Evolutionary conservation across 2,329 filamentous ascomycete genomes (phyloP).

Genomic region (Chaetomium strumarium): DNA sequence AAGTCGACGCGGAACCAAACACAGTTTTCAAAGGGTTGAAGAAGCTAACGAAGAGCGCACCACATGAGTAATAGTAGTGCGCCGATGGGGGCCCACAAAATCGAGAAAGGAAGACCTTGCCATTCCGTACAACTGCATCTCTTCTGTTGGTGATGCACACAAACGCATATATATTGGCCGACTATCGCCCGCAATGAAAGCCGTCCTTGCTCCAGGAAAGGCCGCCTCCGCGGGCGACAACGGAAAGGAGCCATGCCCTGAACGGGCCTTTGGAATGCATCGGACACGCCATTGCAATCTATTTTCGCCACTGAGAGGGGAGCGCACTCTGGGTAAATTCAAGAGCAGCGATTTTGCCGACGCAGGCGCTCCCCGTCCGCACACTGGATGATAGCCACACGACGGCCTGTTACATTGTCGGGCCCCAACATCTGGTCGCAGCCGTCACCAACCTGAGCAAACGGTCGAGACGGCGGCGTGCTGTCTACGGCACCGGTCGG

Average conservation of each 20-base stretch:
- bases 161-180: constrained; percentile 17
- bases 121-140: neutral
- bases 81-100: constrained; percentile 1
- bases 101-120: neutral
- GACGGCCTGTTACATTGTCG: constrained; percentile 14
- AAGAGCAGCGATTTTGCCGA: constrained; percentile 25
- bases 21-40: neutral
- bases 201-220: constrained; percentile 8
- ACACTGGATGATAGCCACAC: constrained; percentile 16
- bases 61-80: no score
- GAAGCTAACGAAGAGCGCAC: neutral
- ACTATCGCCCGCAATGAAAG: constrained; percentile 18
- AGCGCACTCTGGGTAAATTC: constrained; percentile 28
- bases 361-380: constrained; percentile 19
- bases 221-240: constrained; percentile 6
- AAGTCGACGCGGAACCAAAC: no score
- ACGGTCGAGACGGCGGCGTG: constrained; percentile 1
- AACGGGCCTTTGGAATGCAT: constrained; percentile 20
- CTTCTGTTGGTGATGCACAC: neutral
- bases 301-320: constrained; percentile 22
- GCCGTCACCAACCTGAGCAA: neutral
- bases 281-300: constrained; percentile 28
- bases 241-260: constrained; percentile 12
- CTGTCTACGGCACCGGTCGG: neutral
- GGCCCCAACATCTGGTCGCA: neutral